Evolutionary conservation across 495 filamentous ascomycete species (phyloP), one percentile per base, ranked within the genome.

Genomic region (Penicillium angulare): DNA sequence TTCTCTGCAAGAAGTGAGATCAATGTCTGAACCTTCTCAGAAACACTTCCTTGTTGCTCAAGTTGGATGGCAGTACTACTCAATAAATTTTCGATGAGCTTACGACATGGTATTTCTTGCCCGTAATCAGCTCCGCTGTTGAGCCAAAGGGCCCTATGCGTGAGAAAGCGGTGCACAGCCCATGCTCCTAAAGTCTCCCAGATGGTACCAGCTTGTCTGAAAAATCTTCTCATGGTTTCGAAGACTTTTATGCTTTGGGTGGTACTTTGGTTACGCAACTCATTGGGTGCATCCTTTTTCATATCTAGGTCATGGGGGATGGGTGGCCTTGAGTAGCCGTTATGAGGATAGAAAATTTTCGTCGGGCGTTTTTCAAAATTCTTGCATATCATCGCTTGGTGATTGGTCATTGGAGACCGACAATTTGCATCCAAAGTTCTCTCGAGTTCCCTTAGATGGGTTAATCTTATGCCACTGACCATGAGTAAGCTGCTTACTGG

Each of bases 401-500:
- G 33, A 2, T 49, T 13, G 16, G 18, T 15, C 13, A 49, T 24
- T 26, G 46, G 46, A 26, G 34, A 8, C 9, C 46, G 46, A 41
- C 46, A 49, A 26, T 20, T 40, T 21, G 46, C 34, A 41, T 49
- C 22, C 34, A 49, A 23, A 31, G 38, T 49, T 24, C 18, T 32
- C 21, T 49, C 46, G 18, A 49, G 46, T 34, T 49, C 20, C 46
- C 34, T 40, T 29, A 12, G 12, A 29, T 29, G 26, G 12, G 26
- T 29, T 29, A 29, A 5, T 5, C 12, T 29, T 29, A n/a, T n/a
- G n/a, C 12, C 26, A 29, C 12, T 29, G 26, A 29, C 5, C 26
- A 29, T 6, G 26, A n/a, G 26, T 12, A 29, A 6, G 26, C 26
- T 29, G 5, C 12, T 29, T 29, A 29, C 26, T 12, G 26, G 12